phyloP scores from a whole-genome alignment of 192 early-diverging fungal species.

The Coemansia umbellata region DNA sequence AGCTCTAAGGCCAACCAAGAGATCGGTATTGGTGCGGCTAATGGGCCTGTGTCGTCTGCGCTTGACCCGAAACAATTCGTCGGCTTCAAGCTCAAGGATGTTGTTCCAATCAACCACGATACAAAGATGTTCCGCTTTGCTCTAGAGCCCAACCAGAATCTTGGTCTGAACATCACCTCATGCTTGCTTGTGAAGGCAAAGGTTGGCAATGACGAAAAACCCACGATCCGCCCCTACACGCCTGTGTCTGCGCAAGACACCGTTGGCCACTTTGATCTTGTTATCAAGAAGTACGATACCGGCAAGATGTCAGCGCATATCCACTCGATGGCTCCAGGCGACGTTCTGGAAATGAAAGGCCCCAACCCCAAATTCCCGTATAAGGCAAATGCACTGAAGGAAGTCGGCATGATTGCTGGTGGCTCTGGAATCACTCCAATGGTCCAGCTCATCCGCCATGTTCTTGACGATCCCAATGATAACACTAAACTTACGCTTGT shows the following conservation, averaged over 20 bases:
- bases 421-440: conserved; percentile 87
- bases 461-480: conserved; percentile 62
- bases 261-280: conserved; percentile 69
- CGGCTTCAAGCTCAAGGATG: conserved; percentile 43
- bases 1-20: conserved; percentile 17
- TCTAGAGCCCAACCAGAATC: conserved; percentile 61
- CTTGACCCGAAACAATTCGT: conserved; percentile 47
- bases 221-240: conserved; percentile 80
- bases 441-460: conserved; percentile 69
- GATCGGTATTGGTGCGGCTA: background rate
- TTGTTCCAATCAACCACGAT: conserved; percentile 66
- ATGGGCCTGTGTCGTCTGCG: conserved; percentile 14
- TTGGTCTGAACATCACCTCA: conserved; percentile 70
- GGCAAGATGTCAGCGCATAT: conserved; percentile 66
- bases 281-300: conserved; percentile 75
- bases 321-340: conserved; percentile 64
- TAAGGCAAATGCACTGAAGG: conserved; percentile 55
- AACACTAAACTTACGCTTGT: conserved; percentile 70
- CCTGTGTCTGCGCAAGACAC: conserved; percentile 59
- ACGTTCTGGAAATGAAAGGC: conserved; percentile 76
- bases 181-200: conserved; percentile 72
- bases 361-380: conserved; percentile 72
- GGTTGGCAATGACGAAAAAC: conserved; percentile 56
- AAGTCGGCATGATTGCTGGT: conserved; percentile 80
- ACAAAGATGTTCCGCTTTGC: conserved; percentile 65